Base-by-base conservation (phyloP, 225 moss, liverwort and hornwort species). In the Takakia lepidozioides region DNA sequence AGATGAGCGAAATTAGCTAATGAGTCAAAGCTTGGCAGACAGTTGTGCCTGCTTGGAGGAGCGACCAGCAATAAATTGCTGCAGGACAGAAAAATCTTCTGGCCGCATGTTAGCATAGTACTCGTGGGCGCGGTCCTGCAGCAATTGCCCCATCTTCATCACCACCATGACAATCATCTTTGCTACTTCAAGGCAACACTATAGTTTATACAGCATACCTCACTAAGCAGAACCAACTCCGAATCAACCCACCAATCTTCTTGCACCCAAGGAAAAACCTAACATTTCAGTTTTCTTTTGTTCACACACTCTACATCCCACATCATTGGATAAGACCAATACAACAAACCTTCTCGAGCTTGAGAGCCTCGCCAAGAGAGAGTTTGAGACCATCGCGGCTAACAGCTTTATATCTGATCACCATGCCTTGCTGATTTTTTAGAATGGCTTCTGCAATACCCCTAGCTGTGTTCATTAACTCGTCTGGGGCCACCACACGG, bases 41-140 rank as follows among this genome's bases (percentile, higher is more conserved):
- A 69, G 58, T 51, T 58, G 66, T 47, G 52, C 61, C 38, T 29
- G 38, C 43, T 80, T 73, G 27, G 76, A 67, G 22, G 82, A 67
- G 54, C 84, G 77, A 29, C 74, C 71, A 13, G 87, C 54, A 34
- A 90, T 91, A 49, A 82, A 98, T 50, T 87, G 65, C 35, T 83
- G 78, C 95, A 98, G 82, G 37, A 82, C 84, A n/a, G 66, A 70
- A 51, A 90, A 91, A 1, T 82, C 76, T 48, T 91, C 69, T 2
- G 82, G 82, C 58, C 85, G 82, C 85, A 98, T 85, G 44, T 59
- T 60, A 49, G 73, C 47, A 47, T 98, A 98, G 37, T 78, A 69
- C 25, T 77, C 82, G 60, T 70, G 73, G 8, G 74, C 90, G 10
- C 91, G 74, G 50, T 76, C 74, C 95, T 98, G 67, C 38, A 60